Conservation (phyloP, 352 stramenopile genomes). For the Phytophthora megakarya region DNA sequence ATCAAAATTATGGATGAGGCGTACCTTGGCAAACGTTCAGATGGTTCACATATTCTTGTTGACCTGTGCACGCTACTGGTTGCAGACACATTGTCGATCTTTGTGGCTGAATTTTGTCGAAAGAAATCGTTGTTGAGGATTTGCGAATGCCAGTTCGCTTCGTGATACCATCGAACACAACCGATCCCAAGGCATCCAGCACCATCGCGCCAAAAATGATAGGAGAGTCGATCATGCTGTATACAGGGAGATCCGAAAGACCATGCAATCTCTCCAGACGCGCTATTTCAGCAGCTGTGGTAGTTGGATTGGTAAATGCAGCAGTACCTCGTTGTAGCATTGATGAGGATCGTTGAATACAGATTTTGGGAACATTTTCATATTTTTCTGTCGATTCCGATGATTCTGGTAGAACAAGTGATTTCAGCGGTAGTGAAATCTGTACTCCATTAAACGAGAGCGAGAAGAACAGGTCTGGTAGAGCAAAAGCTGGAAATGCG, state of each 20-base stretch:
- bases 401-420: conserved; percentile 48
- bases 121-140: neutral
- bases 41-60: conserved; percentile 45
- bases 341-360: conserved; percentile 58
- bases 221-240: conserved; percentile 71
- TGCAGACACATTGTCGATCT: neutral
- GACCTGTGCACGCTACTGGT: conserved; percentile 35
- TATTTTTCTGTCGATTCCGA: conserved; percentile 7
- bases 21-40: conserved; percentile 62
- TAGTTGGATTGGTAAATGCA: conserved; percentile 47
- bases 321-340: conserved; percentile 60
- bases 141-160: conserved; percentile 42
- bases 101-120: neutral
- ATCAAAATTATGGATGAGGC: neutral
- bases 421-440: conserved; percentile 49
- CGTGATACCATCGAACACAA: conserved; percentile 49
- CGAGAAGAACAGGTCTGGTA: conserved; percentile 55
- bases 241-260: conserved; percentile 52
- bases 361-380: conserved; percentile 35
- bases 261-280: conserved; percentile 61
- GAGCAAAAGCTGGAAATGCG: neutral
- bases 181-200: conserved; percentile 44
- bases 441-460: conserved; percentile 39
- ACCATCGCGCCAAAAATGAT: conserved; percentile 71
- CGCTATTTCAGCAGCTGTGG: conserved; percentile 43